Percentiles rank a stretch among this genome's conserved stretches.
These are phyloP conservation scores for Cyclocybe cylindracea DNA, from an alignment of 768 basidiomycete species.

Conservation along the genomic window DNA sequence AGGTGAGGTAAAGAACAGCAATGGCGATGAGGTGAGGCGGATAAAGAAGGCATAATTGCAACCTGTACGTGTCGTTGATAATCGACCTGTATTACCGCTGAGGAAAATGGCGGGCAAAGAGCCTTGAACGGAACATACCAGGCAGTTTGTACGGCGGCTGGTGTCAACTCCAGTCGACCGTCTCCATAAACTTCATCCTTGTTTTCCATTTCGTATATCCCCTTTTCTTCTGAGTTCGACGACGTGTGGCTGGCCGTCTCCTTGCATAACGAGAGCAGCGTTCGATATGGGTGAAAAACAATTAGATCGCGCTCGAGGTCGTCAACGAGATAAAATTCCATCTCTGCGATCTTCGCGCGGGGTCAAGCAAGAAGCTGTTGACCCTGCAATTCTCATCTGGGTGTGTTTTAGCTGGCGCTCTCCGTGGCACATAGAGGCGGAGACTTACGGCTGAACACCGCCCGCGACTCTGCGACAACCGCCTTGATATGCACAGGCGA, in stretches of 20 bases:
- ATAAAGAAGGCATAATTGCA: slow-evolving; percentile 90
- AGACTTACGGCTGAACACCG: slow-evolving; percentile 69
- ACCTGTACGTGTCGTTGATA: slow-evolving; percentile 95
- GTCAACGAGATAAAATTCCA: slow-evolving; percentile 98
- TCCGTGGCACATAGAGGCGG: not conserved
- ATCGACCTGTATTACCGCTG: slow-evolving; percentile 68
- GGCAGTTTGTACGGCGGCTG: slow-evolving; percentile 80
- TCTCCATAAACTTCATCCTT: slow-evolving; percentile 62
- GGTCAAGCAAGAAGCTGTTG: slow-evolving; percentile 84
- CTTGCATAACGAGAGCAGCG: slow-evolving; percentile 76
- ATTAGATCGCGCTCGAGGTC: slow-evolving; percentile 94
- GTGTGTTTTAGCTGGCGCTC: not conserved
- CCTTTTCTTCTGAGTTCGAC: slow-evolving; percentile 44
- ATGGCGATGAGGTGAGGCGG: slow-evolving; percentile 95
- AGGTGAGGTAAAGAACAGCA: slow-evolving; percentile 86
- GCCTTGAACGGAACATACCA: slow-evolving; percentile 55
- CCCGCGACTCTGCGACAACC: slow-evolving; percentile 80
- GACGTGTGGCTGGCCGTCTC: slow-evolving; percentile 32
- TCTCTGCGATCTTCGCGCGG: slow-evolving; percentile 91
- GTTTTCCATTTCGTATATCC: slow-evolving; percentile 57
- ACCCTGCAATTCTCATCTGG: slow-evolving; percentile 70
- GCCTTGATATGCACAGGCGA: slow-evolving; percentile 93
- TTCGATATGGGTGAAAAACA: slow-evolving; percentile 94
- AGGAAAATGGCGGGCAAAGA: slow-evolving; percentile 49
- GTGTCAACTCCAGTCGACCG: slow-evolving; percentile 75